Evolutionary conservation across 495 filamentous ascomycete species (phyloP), one percentile per base, ranked within the genome.

Genomic region (Daldinia loculata): DNA sequence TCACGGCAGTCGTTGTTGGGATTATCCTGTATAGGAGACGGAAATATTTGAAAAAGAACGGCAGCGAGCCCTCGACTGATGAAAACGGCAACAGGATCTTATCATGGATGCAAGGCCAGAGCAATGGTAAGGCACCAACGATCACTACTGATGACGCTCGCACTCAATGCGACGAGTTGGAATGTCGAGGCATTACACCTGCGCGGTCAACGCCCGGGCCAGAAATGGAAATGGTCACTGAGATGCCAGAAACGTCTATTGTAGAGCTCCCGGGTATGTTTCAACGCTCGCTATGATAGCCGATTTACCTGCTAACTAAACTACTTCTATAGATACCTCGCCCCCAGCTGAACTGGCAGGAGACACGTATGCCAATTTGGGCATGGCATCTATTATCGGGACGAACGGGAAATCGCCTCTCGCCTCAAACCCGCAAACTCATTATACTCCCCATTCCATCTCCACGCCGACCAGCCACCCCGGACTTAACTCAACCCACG

Each of bases 21-120:
- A 81, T 88, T 56, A 75, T 91, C 3, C 80, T 90, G 12, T 90
- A 82, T 65, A 81, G 88, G 12, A 83, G 84, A 4, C 81, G 85
- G 30, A 85, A 74, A 61, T 63, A 81, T 6, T 68, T 75, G 30
- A 70, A 68, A 22, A 77, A 78, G 57, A 71, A 70, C 19, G 66
- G 67, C 26, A 70, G 63, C 24, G 84, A 84, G 36, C 80, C 75
- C 27, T 82, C 80, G n/a, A 81, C 81, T 7, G 81, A 83, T 51
- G 80, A 77, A 36, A 80, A 77, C 56, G 74, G 76, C 48, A 71
- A 74, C 61, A 77, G 77, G 55, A 81, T 86, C 59, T 50, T 72
- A 30, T 78, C 72, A 27, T 88, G 85, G 85, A 74, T 88, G 38
- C 78, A 77, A 27, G 71, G 71, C 11, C 80, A 80, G 30, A 64